Base-by-base conservation (phyloP, 768 basidiomycete genomes). In the Boletus bicolor region DNA sequence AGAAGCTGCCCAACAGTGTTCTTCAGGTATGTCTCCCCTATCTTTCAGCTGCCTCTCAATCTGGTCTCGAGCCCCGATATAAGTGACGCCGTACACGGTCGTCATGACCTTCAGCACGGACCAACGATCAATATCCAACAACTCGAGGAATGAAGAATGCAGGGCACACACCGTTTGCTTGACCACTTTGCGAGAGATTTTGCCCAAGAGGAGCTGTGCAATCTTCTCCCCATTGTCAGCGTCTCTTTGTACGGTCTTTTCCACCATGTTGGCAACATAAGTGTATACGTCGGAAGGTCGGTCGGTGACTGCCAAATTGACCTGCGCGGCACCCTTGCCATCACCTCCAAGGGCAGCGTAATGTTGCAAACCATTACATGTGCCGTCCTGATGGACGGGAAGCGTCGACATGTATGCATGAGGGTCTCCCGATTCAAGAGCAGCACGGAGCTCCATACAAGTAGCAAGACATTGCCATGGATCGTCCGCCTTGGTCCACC, bases 271-370 rank as follows among this genome's bases (percentile, higher is more conserved):
- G 17, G 92, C 91, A 30, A 98, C 94, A 62, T 86, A 87, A 4
- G 93, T 88, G 70, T 99, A 99, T 55, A 98, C 95, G 66, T 99
- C 97, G 35, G 93, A 89, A 0, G 97, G 97, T 28, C 86, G 78
- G 57, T 93, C 92, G 0, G 86, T 85, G 9, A 84, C 86, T 37
- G 82, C 82, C 49, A 99, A 77, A 68, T 99, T 99, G 67, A 99
- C 97, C 66, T 98, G 95, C 55, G 77, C 76, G 1, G 97, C 97
- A 55, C 97, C 97, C 35, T 81, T 78, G 12, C 79, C 77, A 67
- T 98, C 97, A 6, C 97, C 96, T 43, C 97, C 97, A 5, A 99
- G 83, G 0, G 97, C 97, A 7, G 97, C 97, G 65, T 99, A 99
- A 71, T 99, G 96, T 74, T 99, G 97, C 59, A 99, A 78, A 28